phyloP scores from a whole-genome alignment of 2,329 filamentous ascomycete species.

The Aureobasidium sp. region DNA sequence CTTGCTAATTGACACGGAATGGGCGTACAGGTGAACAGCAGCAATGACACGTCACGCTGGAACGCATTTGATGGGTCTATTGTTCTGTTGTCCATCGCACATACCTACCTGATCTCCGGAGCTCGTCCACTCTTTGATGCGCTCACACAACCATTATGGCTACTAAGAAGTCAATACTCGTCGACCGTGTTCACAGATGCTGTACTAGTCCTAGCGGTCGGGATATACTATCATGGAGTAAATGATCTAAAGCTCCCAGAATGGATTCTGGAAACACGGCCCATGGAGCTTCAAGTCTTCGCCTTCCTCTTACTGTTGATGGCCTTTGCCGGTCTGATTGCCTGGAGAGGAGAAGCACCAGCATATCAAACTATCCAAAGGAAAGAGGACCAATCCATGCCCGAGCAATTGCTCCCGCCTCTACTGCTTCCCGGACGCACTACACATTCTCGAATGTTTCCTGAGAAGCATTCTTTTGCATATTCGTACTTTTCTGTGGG shows the following conservation, averaged over 20 bases:
- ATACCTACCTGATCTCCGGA: background rate
- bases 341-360: conserved; percentile 11
- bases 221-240: background rate
- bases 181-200: background rate
- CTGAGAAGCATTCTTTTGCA: conserved; percentile 71
- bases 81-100: background rate
- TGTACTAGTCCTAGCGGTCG: background rate
- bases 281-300: conserved; percentile 6
- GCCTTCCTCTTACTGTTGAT: conserved; percentile 8
- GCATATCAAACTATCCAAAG: background rate
- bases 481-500: conserved; percentile 78
- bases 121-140: background rate
- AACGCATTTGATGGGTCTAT: background rate
- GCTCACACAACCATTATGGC: conserved; percentile 13
- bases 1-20: background rate
- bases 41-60: background rate
- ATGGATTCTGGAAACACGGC: conserved; percentile 18
- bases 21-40: background rate
- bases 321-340: conserved; percentile 16
- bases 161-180: background rate
- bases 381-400: conserved; percentile 2
- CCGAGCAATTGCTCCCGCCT: conserved; percentile 43
- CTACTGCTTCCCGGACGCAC: conserved; percentile 72
- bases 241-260: background rate
- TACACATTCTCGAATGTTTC: conserved; percentile 72